phyloP scores from a whole-genome alignment of 495 filamentous ascomycete species.

The Aspergillus egyptiacus region DNA sequence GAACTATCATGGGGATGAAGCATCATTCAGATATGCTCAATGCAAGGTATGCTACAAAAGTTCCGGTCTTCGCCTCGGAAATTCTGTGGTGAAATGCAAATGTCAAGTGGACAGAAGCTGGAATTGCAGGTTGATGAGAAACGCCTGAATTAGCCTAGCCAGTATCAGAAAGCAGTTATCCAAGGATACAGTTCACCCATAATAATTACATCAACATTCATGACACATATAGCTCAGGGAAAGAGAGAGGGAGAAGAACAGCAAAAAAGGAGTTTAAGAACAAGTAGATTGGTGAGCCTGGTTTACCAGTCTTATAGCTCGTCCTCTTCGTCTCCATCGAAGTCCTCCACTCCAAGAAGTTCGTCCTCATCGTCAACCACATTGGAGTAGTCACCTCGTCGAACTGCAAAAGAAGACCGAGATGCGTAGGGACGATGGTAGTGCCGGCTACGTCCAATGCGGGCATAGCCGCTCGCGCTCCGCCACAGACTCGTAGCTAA shows the following conservation, averaged over 20 bases:
- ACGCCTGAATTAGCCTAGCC: neutral
- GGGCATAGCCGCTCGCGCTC: conserved; percentile 42
- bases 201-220: conserved; percentile 3
- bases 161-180: neutral
- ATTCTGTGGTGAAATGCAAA: neutral
- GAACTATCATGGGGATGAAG: neutral
- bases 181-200: neutral
- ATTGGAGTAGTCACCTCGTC: conserved; percentile 75
- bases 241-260: conserved; percentile 12
- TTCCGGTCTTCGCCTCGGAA: neutral
- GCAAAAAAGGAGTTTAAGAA: neutral
- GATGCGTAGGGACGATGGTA: conserved; percentile 69
- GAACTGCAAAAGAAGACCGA: conserved; percentile 76
- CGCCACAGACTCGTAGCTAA: conserved; percentile 63
- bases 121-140: neutral
- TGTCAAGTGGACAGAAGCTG: neutral
- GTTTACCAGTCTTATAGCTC: conserved; percentile 60
- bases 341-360: conserved; percentile 78
- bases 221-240: conserved; percentile 17
- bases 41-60: neutral
- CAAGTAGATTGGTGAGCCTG: neutral
- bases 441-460: conserved; percentile 27
- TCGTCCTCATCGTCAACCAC: conserved; percentile 93
- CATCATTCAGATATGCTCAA: neutral
- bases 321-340: conserved; percentile 85